A percentile compares a stretch with the other conserved stretches of the same genome.
phyloP scores from a whole-genome alignment of 1,139 yeast genomes.

The Zygoascus meyerae region DNA sequence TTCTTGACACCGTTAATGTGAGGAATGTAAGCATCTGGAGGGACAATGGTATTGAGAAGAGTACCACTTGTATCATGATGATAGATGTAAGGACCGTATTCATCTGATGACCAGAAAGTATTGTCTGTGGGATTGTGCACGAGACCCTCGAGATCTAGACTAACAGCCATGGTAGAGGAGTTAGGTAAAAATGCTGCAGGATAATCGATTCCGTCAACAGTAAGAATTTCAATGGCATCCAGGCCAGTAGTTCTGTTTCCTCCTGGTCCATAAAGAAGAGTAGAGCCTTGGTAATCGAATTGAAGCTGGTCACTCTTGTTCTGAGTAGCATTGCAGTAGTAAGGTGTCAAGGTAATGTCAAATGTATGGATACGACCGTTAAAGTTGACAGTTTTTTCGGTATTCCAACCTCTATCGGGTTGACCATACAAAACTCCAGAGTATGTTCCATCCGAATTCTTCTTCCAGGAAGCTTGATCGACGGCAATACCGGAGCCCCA shows the following conservation, averaged over 20 bases:
- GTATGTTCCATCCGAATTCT: slow-evolving; percentile 14
- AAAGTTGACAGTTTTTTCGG: slow-evolving; percentile 16
- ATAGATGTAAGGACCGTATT: slow-evolving; percentile 20
- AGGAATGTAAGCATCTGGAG: slow-evolving; percentile 20
- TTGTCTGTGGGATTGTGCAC: slow-evolving; percentile 16
- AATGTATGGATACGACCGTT: slow-evolving; percentile 17
- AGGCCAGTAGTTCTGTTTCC: slow-evolving; percentile 17
- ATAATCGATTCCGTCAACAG: slow-evolving; percentile 13
- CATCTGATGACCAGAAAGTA: slow-evolving; percentile 19
- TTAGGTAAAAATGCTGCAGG: slow-evolving; percentile 16
- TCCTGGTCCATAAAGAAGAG: slow-evolving; percentile 15
- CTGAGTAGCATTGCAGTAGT: slow-evolving; percentile 13
- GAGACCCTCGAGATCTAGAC: slow-evolving; percentile 17
- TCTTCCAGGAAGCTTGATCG: slow-evolving; percentile 14
- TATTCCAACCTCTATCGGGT: slow-evolving; percentile 21
- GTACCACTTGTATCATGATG: slow-evolving; percentile 14
- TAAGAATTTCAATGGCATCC: slow-evolving; percentile 16
- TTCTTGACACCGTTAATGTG: slow-evolving; percentile 13
- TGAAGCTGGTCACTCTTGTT: slow-evolving; percentile 11
- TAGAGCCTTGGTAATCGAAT: slow-evolving; percentile 12
- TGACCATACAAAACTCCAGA: slow-evolving; percentile 16
- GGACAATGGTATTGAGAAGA: slow-evolving; percentile 16
- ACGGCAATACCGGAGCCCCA: slow-evolving; percentile 19
- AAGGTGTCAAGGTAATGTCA: slow-evolving; percentile 15
- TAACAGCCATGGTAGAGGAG: slow-evolving; percentile 8